Conservation (phyloP, 1,139 yeast genomes). For the Kodamaea alishanica region DNA sequence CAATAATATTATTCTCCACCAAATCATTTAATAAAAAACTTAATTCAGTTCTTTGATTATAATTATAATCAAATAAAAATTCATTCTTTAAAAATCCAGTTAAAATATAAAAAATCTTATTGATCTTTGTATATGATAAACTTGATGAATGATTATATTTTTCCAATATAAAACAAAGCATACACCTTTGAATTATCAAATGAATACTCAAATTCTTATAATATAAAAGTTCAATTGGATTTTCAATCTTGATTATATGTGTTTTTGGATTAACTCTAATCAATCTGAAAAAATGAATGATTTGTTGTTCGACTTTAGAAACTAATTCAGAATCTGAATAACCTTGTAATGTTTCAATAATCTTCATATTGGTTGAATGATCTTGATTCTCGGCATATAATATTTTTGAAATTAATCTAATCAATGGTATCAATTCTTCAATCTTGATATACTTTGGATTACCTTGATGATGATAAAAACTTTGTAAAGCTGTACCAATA, state of each 20-base stretch:
- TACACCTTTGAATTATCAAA: constrained; percentile 36
- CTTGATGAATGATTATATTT: constrained; percentile 13
- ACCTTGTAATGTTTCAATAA: constrained; percentile 15
- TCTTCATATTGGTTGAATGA: constrained; percentile 20
- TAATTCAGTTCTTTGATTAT: constrained; percentile 29
- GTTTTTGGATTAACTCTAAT: constrained; percentile 30
- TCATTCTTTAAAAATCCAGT: constrained; percentile 43
- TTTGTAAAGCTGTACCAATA: constrained; percentile 38
- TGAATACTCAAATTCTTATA: constrained; percentile 45
- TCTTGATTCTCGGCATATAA: constrained; percentile 22
- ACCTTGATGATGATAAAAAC: constrained; percentile 24
- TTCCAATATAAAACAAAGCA: constrained; percentile 31
- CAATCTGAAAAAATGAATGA: constrained; percentile 34
- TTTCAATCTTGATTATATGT: constrained; percentile 27
- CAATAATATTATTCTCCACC: constrained; percentile 14
- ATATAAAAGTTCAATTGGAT: constrained; percentile 42
- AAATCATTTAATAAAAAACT: constrained; percentile 30
- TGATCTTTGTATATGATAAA: constrained; percentile 21
- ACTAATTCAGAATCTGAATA: constrained; percentile 15
- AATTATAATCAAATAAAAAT: constrained; percentile 44
- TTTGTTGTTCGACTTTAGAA: constrained; percentile 26
- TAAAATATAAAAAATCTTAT: constrained; percentile 31
- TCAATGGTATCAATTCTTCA: constrained; percentile 27
- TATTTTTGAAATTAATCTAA: constrained; percentile 22
- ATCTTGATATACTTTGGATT: constrained; percentile 16